Evolutionary conservation across 257 asterid species (phyloP), one percentile per base, ranked within the genome.

Genomic region (Rhazya stricta): DNA sequence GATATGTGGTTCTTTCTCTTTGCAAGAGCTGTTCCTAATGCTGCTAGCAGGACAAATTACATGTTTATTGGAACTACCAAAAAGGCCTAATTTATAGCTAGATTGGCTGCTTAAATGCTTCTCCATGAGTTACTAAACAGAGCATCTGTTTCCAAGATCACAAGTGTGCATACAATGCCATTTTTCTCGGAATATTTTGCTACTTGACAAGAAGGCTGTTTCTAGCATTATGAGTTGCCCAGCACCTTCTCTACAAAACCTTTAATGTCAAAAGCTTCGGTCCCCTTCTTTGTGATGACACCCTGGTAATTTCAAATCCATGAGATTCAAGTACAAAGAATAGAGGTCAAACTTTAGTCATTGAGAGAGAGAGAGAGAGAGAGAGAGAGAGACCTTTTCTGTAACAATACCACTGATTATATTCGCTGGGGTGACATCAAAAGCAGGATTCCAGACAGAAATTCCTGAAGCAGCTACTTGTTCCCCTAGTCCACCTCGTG

Each of bases 371-470:
- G 56, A 13, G 42, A 18, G 58, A 34, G 34, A 45, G 39, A 74
- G 69, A 53, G 69, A 67, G 76, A 42, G 76, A 79, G 75, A 62
- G 77, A 83, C 98, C 98, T 92, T 90, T 76, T 94, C 97, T 13
- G 99, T 94, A 39, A 94, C 78, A 48, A 94, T 89, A 45, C 91
- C 97, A 54, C 83, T 86, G 76, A 94, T 90, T 76, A 92, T 56
- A 65, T 77, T 71, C 23, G 99, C 97, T 5, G 97, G 99, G 58
- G 99, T 94, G 62, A 94, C 92, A 61, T 94, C 99, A 77, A 94
- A 94, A 67, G 99, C 99, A 16, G 97, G 99, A 77, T 94, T 94
- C 98, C 98, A 94, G 69, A 94, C 97, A 63, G 89, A 84, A 77
- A 94, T 90, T 54, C 97, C 98, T 43, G 97, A 88, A 80, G 97